These are phyloP conservation scores for Yamagishiella unicocca DNA, from an alignment of 139 green algal genomes.

Conservation along the genomic window DNA sequence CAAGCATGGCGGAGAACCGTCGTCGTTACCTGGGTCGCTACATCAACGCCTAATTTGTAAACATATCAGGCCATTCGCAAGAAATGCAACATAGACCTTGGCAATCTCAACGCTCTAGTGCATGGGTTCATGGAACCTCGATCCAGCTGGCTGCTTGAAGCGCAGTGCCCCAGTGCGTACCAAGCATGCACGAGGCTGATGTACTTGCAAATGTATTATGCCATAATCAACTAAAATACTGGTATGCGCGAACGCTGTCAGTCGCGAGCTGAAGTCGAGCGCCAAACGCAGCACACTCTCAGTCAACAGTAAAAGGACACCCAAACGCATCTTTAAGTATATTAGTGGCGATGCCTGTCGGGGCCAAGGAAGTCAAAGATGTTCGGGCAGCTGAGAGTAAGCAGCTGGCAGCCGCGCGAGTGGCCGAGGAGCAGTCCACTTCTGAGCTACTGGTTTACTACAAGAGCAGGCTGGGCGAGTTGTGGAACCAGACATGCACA, in stretches of 20 bases:
- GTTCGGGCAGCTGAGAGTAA: neutral
- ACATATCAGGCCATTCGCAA: too few species aligned
- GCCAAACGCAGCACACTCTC: neutral
- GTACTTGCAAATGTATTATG: neutral
- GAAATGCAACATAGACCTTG: too few species aligned
- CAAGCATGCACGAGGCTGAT: neutral
- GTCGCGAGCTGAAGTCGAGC: neutral
- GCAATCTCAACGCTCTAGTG: too few species aligned
- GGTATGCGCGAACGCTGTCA: neutral
- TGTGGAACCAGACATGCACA: neutral
- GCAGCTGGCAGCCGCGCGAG: neutral
- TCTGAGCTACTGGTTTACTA: conserved; percentile 67
- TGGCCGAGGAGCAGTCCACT: conserved; percentile 31
- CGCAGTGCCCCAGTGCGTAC: too few species aligned
- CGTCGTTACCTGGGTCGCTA: too few species aligned
- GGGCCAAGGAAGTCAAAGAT: neutral
- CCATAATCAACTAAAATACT: neutral
- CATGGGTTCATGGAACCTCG: too few species aligned
- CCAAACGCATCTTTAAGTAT: neutral
- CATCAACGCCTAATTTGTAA: too few species aligned
- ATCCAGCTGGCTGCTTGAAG: too few species aligned
- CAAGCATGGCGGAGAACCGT: too few species aligned
- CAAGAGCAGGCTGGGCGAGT: conserved; percentile 62
- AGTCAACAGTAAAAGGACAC: neutral
- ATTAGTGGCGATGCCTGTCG: neutral